These are phyloP conservation scores for Chimonanthus praecox DNA, from an alignment of 164 flowering plant species.

Conservation along the genomic window DNA sequence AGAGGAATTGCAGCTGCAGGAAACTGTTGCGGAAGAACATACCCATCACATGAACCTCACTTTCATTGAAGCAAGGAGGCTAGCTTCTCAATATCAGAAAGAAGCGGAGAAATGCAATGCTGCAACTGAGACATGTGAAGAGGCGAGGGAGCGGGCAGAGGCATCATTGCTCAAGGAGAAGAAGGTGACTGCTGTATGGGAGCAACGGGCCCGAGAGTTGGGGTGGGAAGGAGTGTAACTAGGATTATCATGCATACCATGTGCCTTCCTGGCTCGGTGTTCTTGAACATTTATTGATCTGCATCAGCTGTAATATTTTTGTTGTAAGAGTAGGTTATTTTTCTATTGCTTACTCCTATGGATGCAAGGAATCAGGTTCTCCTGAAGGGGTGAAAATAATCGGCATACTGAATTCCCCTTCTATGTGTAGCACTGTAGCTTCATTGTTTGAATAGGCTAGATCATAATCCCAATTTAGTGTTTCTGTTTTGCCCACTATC, in stretches of 20 bases:
- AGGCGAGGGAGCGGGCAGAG: constrained; percentile 68
- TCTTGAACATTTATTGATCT: neutral
- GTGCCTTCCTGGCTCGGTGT: neutral
- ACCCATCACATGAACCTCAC: constrained; percentile 64
- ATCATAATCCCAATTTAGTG: neutral
- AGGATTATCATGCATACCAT: neutral
- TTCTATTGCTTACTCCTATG: neutral
- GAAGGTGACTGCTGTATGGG: constrained; percentile 73
- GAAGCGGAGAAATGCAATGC: constrained; percentile 90
- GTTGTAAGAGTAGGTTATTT: neutral
- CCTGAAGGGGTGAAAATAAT: neutral
- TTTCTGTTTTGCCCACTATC: neutral
- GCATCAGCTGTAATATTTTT: neutral
- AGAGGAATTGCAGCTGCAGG: constrained; percentile 78
- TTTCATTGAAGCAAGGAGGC: constrained; percentile 62
- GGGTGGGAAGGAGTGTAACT: constrained; percentile 69
- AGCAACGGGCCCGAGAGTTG: constrained; percentile 59
- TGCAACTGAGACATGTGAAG: constrained; percentile 90
- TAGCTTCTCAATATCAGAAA: constrained; percentile 71
- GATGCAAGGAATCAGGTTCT: neutral
- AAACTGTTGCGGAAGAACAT: constrained; percentile 56
- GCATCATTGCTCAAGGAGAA: constrained; percentile 58
- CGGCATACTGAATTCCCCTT: neutral
- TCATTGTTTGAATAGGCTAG: neutral
- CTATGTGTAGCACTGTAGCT: neutral